Conservation (phyloP, 805 yeast genomes). For the Kockiozyma suomiensis region DNA sequence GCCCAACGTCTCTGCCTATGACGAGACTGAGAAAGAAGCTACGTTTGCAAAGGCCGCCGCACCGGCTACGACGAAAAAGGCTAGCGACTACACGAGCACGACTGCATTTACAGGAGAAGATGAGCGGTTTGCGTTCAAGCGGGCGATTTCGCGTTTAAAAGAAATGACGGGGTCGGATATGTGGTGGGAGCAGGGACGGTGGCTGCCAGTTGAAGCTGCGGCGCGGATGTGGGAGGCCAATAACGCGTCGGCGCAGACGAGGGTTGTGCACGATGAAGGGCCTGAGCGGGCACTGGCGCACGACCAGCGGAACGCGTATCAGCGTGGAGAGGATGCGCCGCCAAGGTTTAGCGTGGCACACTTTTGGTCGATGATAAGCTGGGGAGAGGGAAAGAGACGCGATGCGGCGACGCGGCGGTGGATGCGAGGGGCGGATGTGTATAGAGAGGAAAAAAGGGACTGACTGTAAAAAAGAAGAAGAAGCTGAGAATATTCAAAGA, state of each 20-base stretch:
- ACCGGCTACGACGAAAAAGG: slow-evolving; percentile 16
- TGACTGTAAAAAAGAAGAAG: too few relatives aligned
- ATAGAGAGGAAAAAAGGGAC: too few relatives aligned
- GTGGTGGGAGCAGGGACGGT: slow-evolving; percentile 55
- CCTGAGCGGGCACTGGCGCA: slow-evolving; percentile 3
- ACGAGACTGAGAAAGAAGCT: slow-evolving; percentile 44
- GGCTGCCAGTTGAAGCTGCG: slow-evolving; percentile 76
- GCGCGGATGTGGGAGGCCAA: slow-evolving; percentile 36
- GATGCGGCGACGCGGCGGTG: slow-evolving; percentile 60
- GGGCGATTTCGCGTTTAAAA: slow-evolving; percentile 67
- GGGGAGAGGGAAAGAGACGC: slow-evolving; percentile 55
- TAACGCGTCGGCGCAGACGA: slow-evolving; percentile 34
- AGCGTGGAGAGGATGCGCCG: slow-evolving; percentile 41
- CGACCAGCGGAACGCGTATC: slow-evolving; percentile 63
- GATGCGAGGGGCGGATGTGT: slow-evolving; percentile 49
- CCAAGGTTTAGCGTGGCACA: slow-evolving; percentile 53
- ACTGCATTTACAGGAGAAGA: slow-evolving; percentile 74
- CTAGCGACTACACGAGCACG: slow-evolving; percentile 51
- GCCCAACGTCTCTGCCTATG: slow-evolving; percentile 68
- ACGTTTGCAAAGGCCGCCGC: slow-evolving; percentile 10
- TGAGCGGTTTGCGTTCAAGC: slow-evolving; percentile 69
- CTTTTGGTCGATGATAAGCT: slow-evolving; percentile 69
- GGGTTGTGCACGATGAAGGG: slow-evolving; percentile 28
- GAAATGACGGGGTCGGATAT: slow-evolving; percentile 57
- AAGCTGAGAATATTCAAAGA: too few relatives aligned